Percentiles rank a stretch among this genome's conserved stretches.
Conservation (phyloP, 1,284 basidiomycete species). For the Moniliophthora roreri region DNA sequence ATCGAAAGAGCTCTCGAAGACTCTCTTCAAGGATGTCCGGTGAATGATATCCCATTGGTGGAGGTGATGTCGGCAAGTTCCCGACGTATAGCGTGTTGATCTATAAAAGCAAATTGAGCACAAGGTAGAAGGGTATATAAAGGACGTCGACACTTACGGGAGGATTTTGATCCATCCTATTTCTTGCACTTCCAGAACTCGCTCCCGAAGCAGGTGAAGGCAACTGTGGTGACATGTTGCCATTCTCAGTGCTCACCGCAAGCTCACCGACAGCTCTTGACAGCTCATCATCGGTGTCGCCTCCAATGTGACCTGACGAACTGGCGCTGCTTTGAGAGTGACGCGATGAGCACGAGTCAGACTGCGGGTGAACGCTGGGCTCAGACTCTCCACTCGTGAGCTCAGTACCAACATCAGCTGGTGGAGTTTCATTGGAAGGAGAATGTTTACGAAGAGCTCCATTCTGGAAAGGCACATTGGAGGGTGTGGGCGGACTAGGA, state of each 20-base stretch:
- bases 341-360: conserved; percentile 34
- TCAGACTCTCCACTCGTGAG: neutral
- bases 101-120: conserved; percentile 30
- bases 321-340: conserved; percentile 2
- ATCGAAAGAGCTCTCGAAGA: conserved; percentile 78
- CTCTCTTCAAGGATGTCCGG: conserved; percentile 84
- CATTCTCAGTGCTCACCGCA: conserved; percentile 53
- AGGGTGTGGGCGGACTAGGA: conserved; percentile 35
- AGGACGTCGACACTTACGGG: conserved; percentile 50
- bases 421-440: conserved; percentile 4
- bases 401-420: neutral
- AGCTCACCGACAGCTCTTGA: conserved; percentile 42
- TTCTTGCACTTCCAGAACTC: conserved; percentile 43
- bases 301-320: neutral
- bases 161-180: conserved; percentile 86
- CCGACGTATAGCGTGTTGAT: conserved; percentile 96
- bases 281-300: conserved; percentile 32
- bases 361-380: conserved; percentile 14
- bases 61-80: conserved; percentile 80
- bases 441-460: conserved; percentile 22
- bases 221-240: conserved; percentile 44
- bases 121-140: conserved; percentile 5
- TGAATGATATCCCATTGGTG: conserved; percentile 63
- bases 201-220: conserved; percentile 55
- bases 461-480: conserved; percentile 20